A percentile compares a stretch with the other conserved stretches of the same genome.
Conservation (phyloP, 345 rosid genomes). For the Eucalyptus cloeziana region DNA sequence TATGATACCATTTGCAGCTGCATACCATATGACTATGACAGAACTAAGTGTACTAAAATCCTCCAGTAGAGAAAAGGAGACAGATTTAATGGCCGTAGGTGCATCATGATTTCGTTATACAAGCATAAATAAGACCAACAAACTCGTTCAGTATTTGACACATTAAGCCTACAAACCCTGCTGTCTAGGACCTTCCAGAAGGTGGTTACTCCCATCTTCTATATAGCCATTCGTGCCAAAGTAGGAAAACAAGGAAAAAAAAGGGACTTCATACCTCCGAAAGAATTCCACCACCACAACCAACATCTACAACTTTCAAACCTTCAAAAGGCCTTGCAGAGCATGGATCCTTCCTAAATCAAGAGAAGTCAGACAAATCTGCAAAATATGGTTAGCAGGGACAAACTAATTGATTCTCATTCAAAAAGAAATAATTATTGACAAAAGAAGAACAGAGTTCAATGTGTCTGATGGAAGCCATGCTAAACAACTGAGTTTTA, state of each 20-base stretch:
- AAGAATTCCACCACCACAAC: slow-evolving; percentile 95
- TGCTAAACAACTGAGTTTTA: not conserved
- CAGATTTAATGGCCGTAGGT: not conserved
- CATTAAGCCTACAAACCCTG: not conserved
- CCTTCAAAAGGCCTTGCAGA: slow-evolving; percentile 80
- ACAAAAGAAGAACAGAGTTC: not conserved
- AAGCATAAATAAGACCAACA: not conserved
- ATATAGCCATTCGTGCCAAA: not conserved
- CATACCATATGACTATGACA: not conserved
- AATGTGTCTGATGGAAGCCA: not conserved
- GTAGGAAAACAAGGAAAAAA: not conserved
- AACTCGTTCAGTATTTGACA: not conserved
- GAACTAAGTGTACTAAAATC: not conserved
- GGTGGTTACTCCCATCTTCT: not conserved
- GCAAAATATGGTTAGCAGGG: not conserved
- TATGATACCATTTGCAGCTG: not conserved
- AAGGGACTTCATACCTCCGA: slow-evolving; percentile 49
- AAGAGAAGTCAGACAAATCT: not conserved
- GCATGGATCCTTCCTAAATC: slow-evolving; percentile 62
- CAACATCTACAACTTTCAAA: slow-evolving; percentile 62
- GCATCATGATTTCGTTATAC: not conserved
- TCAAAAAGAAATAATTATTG: not conserved
- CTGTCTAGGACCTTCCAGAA: not conserved
- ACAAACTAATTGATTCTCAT: not conserved
- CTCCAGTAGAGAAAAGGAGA: not conserved